Conservation (phyloP, 1,139 yeast species). For the Nematodospora anomalae region DNA sequence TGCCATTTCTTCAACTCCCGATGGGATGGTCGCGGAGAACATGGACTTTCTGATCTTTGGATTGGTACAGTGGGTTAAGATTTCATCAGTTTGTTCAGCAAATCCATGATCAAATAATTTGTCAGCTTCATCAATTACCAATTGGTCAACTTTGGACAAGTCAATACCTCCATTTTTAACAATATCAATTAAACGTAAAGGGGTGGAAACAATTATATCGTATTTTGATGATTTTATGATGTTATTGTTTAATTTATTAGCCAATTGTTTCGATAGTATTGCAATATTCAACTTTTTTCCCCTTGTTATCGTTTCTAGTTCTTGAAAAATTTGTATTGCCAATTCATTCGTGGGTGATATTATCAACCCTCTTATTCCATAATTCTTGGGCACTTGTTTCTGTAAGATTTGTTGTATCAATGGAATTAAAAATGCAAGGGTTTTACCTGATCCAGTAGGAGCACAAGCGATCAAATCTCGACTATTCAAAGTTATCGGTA, state of each 20-base stretch:
- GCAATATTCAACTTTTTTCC: slow-evolving; percentile 62
- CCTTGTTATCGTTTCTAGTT: slow-evolving; percentile 57
- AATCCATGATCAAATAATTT: slow-evolving; percentile 88
- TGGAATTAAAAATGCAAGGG: slow-evolving; percentile 85
- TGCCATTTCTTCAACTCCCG: slow-evolving; percentile 89
- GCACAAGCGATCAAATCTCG: slow-evolving; percentile 86
- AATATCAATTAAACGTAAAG: slow-evolving; percentile 80
- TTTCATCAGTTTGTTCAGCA: slow-evolving; percentile 86
- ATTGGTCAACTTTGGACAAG: slow-evolving; percentile 63
- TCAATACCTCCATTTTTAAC: slow-evolving; percentile 60
- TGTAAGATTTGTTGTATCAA: slow-evolving; percentile 50
- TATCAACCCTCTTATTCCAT: slow-evolving; percentile 71
- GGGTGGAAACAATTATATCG: slow-evolving; percentile 85
- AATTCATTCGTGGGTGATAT: slow-evolving; percentile 87
- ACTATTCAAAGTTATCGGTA: slow-evolving; percentile 63
- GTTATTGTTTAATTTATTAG: slow-evolving; percentile 64
- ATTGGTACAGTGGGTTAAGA: slow-evolving; percentile 65
- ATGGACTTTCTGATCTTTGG: slow-evolving; percentile 64
- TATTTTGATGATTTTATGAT: slow-evolving; percentile 60
- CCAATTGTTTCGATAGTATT: slow-evolving; percentile 71
- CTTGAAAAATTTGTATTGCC: slow-evolving; percentile 80
- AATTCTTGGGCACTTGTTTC: slow-evolving; percentile 25
- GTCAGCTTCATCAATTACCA: slow-evolving; percentile 95
- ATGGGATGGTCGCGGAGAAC: slow-evolving; percentile 95
- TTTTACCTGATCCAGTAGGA: slow-evolving; percentile 93